These are phyloP conservation scores for Pseudomassariella vexata DNA, from an alignment of 2,329 filamentous ascomycete genomes.

Conservation along the genomic window DNA sequence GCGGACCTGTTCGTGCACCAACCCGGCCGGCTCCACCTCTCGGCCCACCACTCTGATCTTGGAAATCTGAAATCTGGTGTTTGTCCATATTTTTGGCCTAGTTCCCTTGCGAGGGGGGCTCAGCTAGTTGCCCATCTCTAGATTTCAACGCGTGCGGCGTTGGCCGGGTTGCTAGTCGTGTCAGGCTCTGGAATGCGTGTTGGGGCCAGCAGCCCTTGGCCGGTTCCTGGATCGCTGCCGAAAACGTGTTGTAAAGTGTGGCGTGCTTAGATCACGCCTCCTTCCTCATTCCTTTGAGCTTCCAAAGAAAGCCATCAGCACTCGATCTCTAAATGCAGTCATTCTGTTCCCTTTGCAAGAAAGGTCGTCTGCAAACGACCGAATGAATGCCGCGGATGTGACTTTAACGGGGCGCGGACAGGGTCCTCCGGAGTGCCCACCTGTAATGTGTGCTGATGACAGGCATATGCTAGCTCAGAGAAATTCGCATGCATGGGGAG, in stretches of 20 bases:
- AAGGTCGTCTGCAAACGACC: no score
- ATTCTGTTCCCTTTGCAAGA: no score
- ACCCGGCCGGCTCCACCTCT: conserved; percentile 10
- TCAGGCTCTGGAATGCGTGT: conserved; percentile 1
- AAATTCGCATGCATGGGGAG: no score
- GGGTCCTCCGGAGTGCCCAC: no score
- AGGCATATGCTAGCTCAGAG: no score
- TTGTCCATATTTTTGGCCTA: conserved; percentile 5
- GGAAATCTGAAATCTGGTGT: conserved; percentile 6
- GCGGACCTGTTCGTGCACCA: conserved; percentile 10
- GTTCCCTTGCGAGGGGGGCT: conserved; percentile 2
- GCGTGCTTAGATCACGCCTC: background rate
- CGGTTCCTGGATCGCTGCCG: conserved; percentile 4
- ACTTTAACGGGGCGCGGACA: no score
- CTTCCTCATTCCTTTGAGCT: conserved; percentile 3
- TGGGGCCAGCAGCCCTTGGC: no score
- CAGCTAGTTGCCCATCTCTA: conserved; percentile 7
- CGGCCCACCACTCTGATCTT: conserved; percentile 4
- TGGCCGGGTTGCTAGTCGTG: background rate
- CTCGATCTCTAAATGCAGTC: no score
- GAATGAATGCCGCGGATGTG: no score
- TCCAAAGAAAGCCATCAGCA: no score
- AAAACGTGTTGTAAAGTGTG: conserved; percentile 4
- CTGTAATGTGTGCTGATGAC: no score
- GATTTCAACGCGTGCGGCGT: background rate